phyloP scores from a whole-genome alignment of 768 basidiomycete genomes.

The Leccinum longicurvipes region DNA sequence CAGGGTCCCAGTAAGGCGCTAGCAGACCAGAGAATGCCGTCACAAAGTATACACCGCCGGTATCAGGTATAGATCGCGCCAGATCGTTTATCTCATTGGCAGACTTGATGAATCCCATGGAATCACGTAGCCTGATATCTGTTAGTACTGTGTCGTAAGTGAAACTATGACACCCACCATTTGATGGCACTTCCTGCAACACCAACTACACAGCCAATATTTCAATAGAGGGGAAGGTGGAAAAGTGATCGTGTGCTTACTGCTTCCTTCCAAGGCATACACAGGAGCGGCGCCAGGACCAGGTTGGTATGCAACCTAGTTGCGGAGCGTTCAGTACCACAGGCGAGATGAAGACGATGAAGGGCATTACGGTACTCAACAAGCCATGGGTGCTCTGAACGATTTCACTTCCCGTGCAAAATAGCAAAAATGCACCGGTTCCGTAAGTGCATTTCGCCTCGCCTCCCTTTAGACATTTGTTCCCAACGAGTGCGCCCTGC shows the following conservation, averaged over 20 bases:
- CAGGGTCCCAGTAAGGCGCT: slow-evolving; percentile 97
- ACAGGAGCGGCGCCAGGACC: slow-evolving; percentile 74
- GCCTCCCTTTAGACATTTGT: slow-evolving; percentile 88
- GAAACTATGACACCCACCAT: slow-evolving; percentile 46
- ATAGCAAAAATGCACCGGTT: slow-evolving; percentile 93
- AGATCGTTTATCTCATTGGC: slow-evolving; percentile 84
- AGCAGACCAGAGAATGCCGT: slow-evolving; percentile 95
- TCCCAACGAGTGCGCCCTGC: slow-evolving; percentile 93
- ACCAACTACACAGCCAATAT: slow-evolving; percentile 50
- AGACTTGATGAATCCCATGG: slow-evolving; percentile 75
- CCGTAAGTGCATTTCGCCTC: slow-evolving; percentile 99
- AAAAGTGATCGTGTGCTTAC: slow-evolving; percentile 43
- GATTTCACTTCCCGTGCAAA: slow-evolving; percentile 87
- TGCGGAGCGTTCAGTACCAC: slow-evolving; percentile 2
- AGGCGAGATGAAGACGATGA: background rate
- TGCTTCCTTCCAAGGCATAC: slow-evolving; percentile 93
- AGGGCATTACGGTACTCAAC: slow-evolving; percentile 69
- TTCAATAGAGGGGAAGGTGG: background rate
- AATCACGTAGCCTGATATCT: slow-evolving; percentile 72
- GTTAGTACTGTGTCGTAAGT: background rate
- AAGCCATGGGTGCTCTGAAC: slow-evolving; percentile 85
- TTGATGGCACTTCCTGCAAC: slow-evolving; percentile 96
- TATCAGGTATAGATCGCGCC: slow-evolving; percentile 69
- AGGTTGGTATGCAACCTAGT: slow-evolving; percentile 84
- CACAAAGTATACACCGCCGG: slow-evolving; percentile 94